These are phyloP conservation scores for Vanilla planifolia DNA, from an alignment of 106 monocot genomes.

Conservation along the genomic window DNA sequence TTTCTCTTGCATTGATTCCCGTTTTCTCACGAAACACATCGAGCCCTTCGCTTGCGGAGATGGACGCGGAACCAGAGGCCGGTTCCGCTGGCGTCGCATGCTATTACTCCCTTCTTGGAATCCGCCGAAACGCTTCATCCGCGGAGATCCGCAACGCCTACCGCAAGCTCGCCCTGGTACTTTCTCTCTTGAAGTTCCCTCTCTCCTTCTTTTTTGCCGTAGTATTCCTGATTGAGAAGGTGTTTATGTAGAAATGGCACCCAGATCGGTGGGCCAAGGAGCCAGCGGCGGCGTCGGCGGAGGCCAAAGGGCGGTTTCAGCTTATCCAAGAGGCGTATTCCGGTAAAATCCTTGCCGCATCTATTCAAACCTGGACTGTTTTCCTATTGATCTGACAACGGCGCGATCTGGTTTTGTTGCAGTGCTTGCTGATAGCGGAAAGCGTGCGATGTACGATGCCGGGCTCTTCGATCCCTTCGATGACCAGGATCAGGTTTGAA, in stretches of 20 bases:
- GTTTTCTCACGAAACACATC: no score
- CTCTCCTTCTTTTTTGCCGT: neutral
- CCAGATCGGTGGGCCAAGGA: constrained; percentile 77
- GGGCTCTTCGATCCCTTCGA: constrained; percentile 80
- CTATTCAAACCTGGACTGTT: no score
- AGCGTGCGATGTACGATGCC: constrained; percentile 86
- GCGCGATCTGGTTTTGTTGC: constrained; percentile 10
- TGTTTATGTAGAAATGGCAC: constrained; percentile 63
- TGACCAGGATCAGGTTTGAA: constrained; percentile 61
- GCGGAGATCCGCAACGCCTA: constrained; percentile 81
- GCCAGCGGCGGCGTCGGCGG: constrained; percentile 35
- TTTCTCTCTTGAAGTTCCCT: neutral
- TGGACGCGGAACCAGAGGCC: constrained; percentile 13
- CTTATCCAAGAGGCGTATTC: constrained; percentile 90
- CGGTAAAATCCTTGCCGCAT: constrained; percentile 33
- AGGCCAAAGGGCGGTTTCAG: constrained; percentile 80
- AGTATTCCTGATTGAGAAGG: neutral
- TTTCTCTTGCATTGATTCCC: no score
- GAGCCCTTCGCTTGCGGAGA: no score
- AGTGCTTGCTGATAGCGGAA: constrained; percentile 81
- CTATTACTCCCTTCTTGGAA: constrained; percentile 83
- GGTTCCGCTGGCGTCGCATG: constrained; percentile 27
- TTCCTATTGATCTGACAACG: neutral
- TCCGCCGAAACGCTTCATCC: constrained; percentile 53
- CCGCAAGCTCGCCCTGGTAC: constrained; percentile 68